Percentiles rank a stretch among this genome's conserved stretches.
phyloP scores from a whole-genome alignment of 495 filamentous ascomycete species.

The Neurospora sp. region DNA sequence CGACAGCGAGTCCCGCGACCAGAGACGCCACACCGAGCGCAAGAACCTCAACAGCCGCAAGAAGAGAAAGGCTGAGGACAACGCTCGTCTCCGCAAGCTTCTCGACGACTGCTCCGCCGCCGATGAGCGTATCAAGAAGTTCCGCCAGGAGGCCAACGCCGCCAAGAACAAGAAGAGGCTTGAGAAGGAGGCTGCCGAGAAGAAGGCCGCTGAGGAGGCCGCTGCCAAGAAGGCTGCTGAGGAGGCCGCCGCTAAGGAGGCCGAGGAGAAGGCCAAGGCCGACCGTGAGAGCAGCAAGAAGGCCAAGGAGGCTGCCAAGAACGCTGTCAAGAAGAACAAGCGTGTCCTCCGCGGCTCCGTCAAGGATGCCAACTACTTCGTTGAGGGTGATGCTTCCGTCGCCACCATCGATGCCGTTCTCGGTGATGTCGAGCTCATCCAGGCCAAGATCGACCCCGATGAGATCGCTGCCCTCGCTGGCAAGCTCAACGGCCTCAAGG shows the following conservation, averaged over 20 bases:
- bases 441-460: conserved; percentile 79
- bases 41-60: conserved; percentile 96
- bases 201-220: conserved; percentile 70
- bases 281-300: conserved; percentile 89
- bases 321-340: conserved; percentile 98
- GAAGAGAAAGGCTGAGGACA: conserved; percentile 99
- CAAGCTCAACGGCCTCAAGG: conserved; percentile 66
- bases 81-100: conserved; percentile 72
- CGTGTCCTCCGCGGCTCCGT: conserved; percentile 81
- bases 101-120: conserved; percentile 72
- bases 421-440: conserved; percentile 80
- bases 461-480: conserved; percentile 71
- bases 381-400: conserved; percentile 53
- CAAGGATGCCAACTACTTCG: conserved; percentile 95
- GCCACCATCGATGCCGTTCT: conserved; percentile 70
- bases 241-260: conserved; percentile 84
- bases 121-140: conserved; percentile 95
- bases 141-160: conserved; percentile 81
- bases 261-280: conserved; percentile 88
- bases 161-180: conserved; percentile 87
- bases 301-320: conserved; percentile 97
- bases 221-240: conserved; percentile 70
- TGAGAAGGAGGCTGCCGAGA: conserved; percentile 86
- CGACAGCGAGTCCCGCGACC: conserved; percentile 96
- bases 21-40: conserved; percentile 93